Evolutionary conservation across 176 grass and related monocot species (phyloP).

Genomic region (Echinochloa phyllopogon): DNA sequence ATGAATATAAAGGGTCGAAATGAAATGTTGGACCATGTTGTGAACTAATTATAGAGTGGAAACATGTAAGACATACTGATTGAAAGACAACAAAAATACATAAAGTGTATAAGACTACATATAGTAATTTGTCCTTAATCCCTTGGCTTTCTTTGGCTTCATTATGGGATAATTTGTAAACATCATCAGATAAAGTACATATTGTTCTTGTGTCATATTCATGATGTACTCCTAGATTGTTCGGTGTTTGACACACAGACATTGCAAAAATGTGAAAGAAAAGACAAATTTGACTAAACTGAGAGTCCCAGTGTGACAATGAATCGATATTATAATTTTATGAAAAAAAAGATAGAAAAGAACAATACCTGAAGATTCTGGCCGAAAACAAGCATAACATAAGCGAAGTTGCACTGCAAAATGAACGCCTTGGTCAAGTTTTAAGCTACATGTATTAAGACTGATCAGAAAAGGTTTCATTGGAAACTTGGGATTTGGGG

Average conservation of each 20-base stretch:
- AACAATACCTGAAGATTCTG: constrained; percentile 90
- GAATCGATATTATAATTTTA: constrained; percentile 22
- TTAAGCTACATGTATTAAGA: constrained; percentile 18
- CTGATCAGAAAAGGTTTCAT: not conserved
- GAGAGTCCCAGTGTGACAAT: not conserved
- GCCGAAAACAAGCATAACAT: constrained; percentile 85
- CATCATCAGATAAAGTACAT: constrained; percentile 3
- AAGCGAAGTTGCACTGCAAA: constrained; percentile 92
- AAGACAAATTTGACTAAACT: not conserved
- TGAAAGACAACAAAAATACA: constrained; percentile 17
- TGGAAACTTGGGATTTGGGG: not conserved
- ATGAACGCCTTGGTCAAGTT: constrained; percentile 31
- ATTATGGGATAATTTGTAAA: not conserved
- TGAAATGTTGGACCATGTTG: not conserved
- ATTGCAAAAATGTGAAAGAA: not conserved
- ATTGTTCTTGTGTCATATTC: constrained; percentile 12
- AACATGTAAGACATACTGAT: not conserved
- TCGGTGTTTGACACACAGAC: not conserved
- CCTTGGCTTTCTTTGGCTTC: not conserved
- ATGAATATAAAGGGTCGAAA: not conserved
- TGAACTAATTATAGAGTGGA: constrained; percentile 10
- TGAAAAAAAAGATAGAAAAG: constrained; percentile 32
- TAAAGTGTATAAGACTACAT: not conserved
- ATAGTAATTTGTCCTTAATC: not conserved
- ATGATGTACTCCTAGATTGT: not conserved